phyloP scores from a whole-genome alignment of 495 filamentous ascomycete genomes.

The Talaromyces nanjingensis region DNA sequence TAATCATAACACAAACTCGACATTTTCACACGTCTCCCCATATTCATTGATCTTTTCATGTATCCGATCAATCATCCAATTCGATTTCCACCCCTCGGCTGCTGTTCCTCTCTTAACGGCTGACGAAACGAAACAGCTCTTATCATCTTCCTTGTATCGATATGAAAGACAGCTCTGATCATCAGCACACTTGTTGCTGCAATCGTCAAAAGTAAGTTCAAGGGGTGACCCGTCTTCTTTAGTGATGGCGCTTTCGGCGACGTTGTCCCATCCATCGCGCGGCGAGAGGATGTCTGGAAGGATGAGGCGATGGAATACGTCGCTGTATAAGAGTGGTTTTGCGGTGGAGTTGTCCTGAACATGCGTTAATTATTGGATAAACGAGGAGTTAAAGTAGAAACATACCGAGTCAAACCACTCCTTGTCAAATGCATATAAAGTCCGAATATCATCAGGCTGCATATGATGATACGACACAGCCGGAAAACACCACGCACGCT shows the following conservation, averaged over 20 bases:
- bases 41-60: not conserved
- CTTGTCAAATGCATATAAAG: constrained; percentile 39
- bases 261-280: constrained; percentile 28
- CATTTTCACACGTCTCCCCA: not conserved
- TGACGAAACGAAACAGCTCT: constrained; percentile 23
- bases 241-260: constrained; percentile 15
- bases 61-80: constrained; percentile 30
- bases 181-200: constrained; percentile 28
- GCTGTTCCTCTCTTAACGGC: constrained; percentile 26
- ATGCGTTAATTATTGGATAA: not conserved
- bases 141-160: not conserved
- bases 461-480: constrained; percentile 45
- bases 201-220: constrained; percentile 22
- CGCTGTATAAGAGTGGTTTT: constrained; percentile 22
- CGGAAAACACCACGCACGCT: constrained; percentile 43
- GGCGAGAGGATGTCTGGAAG: constrained; percentile 14
- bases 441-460: constrained; percentile 29
- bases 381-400: not conserved
- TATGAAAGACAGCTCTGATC: constrained; percentile 36
- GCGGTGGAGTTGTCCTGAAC: not conserved
- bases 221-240: constrained; percentile 16
- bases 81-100: constrained; percentile 19
- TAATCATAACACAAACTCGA: not conserved
- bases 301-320: constrained; percentile 25
- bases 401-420: constrained; percentile 34